phyloP scores from a whole-genome alignment of 208 protist species.

The Leishmania gerbilli region DNA sequence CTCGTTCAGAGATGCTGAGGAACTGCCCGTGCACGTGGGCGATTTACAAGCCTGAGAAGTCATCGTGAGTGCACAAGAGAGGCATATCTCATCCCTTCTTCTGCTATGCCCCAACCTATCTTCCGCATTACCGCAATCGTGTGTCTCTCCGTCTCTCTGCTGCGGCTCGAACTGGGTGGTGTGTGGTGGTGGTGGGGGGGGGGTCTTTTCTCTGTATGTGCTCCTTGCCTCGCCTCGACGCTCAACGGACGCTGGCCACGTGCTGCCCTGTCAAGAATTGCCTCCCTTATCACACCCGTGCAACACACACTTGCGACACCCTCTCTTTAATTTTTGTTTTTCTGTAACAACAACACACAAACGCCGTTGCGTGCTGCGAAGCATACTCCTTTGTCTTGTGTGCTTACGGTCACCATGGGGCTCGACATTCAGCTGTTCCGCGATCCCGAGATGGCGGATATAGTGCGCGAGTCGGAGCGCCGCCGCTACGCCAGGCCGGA shows the following conservation, averaged over 20 bases:
- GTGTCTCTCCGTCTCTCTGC: neutral
- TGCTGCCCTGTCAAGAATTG: neutral
- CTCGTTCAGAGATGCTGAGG: neutral
- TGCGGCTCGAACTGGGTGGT: neutral
- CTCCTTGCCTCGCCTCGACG: neutral
- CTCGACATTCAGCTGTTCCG: conserved; percentile 98
- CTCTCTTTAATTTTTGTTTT: neutral
- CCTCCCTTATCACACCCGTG: neutral
- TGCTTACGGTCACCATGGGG: conserved; percentile 53
- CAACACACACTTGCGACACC: neutral
- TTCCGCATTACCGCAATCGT: neutral
- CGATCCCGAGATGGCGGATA: conserved; percentile 91
- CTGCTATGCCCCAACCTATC: neutral
- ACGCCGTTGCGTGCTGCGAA: neutral
- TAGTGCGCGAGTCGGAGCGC: conserved; percentile 96
- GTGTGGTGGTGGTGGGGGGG: neutral
- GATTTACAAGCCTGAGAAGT: neutral
- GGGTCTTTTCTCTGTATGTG: neutral
- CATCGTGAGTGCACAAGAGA: neutral
- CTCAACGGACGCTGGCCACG: neutral
- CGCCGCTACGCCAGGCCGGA: conserved; percentile 90
- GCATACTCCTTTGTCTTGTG: neutral
- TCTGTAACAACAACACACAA: neutral
- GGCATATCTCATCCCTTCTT: neutral
- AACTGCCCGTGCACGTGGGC: neutral